Base-by-base conservation (phyloP, 2,329 filamentous ascomycete species). In the Cryphonectria naterciae region DNA sequence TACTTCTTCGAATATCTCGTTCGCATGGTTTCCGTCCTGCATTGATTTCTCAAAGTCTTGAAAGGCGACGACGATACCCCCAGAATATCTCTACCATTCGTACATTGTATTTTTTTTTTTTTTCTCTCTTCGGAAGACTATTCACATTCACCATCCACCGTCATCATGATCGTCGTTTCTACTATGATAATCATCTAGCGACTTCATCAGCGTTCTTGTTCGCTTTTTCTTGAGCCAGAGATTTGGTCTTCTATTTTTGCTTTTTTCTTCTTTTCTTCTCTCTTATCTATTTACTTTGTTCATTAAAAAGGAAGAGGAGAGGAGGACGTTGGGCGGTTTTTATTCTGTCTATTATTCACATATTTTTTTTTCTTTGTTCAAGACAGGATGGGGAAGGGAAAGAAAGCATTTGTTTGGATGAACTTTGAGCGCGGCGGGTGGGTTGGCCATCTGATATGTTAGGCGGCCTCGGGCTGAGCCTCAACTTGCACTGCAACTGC, bases 11-110 rank as follows among this genome's bases (percentile, higher is more conserved):
- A 49, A 49, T 4, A 62, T 39, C 60, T 62, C 37, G 25, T 46
- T 58, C 25, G 37, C 22, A 49, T 11, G 22, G 6, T n/a, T 8
- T 19, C 25, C 39, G 19, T 46, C 46, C 35, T 19, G 46, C 43
- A 54, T 68, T 62, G 41, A 62, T 52, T 62, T 11, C 25, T 68
- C 41, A 68, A 68, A n/a, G 22, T 49, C 43, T 49, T 49, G 46
- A 49, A 22, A 49, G 46, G 46, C 46, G 22, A 58, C 56, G 58
- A 62, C 43, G 66, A 68, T 68, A 68, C 66, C 66, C 66, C 66
- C 66, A 49, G 41, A 41, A 17, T 8, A 28, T 39, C 43, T 22
- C 49, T 64, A 43, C 43, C n/a, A 58, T 68, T 62, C 22, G 19
- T 35, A 32, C 32, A 46, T 25, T 56, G 17, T 67, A 35, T 66